A percentile compares a stretch with the other conserved stretches of the same genome.
Evolutionary conservation across 176 grass and related monocot species (phyloP).

Genomic region (Musa beccarii): DNA sequence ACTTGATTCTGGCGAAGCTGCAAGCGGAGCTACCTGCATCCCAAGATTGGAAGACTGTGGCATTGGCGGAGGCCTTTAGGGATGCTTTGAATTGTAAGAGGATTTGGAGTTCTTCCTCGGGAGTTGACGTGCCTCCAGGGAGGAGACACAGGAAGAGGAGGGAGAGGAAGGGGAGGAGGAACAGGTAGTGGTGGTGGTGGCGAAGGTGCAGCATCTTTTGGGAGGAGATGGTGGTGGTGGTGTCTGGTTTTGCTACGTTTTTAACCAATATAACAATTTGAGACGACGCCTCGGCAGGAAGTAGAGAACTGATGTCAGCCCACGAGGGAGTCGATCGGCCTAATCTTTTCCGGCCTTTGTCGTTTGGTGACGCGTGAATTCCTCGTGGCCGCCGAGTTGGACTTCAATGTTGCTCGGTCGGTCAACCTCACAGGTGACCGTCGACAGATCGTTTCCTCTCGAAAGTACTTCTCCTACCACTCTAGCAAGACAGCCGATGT

Average conservation of each 20-base stretch:
- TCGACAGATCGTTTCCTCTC: background rate
- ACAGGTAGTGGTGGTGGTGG: background rate
- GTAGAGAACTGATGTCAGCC: background rate
- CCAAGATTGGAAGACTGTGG: conserved; percentile 47
- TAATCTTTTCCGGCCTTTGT: background rate
- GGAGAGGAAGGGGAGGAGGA: background rate
- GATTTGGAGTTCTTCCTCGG: conserved; percentile 22
- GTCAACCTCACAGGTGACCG: background rate
- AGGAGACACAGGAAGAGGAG: conserved; percentile 2
- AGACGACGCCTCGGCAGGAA: background rate
- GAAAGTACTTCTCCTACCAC: background rate
- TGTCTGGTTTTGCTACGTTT: background rate
- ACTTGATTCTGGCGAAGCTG: conserved; percentile 50
- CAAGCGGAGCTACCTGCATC: conserved; percentile 11
- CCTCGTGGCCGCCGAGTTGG: background rate
- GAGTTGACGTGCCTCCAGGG: background rate
- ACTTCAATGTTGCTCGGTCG: background rate
- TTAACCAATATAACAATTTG: background rate
- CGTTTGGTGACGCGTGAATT: background rate
- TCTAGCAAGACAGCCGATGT: background rate
- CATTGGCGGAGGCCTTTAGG: conserved; percentile 8
- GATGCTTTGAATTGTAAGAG: conserved; percentile 50
- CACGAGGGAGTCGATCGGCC: background rate
- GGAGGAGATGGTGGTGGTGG: background rate
- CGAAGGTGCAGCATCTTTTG: background rate